Evolutionary conservation across 2,329 filamentous ascomycete species (phyloP).

Genomic region (Talaromyces sp.): DNA sequence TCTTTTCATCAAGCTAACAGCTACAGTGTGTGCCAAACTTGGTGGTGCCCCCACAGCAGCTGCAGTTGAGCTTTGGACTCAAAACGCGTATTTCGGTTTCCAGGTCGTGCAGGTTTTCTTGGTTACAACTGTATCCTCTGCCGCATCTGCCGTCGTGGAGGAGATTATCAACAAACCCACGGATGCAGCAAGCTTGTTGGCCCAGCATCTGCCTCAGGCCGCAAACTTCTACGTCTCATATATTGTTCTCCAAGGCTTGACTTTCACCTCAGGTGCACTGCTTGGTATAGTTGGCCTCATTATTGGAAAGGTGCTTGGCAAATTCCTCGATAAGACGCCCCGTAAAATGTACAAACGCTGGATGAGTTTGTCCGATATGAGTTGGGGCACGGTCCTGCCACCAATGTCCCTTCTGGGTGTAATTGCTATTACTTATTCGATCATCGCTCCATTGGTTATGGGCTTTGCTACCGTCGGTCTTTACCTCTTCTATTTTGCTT

Average conservation of each 20-base stretch:
- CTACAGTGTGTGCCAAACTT: conserved; percentile 65
- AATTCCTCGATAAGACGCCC: conserved; percentile 69
- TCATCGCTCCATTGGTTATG: conserved; percentile 79
- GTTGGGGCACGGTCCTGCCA: conserved; percentile 79
- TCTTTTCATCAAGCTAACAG: background rate
- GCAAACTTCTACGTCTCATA: conserved; percentile 96
- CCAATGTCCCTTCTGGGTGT: conserved; percentile 76
- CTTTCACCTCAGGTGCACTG: conserved; percentile 67
- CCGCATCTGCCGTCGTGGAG: conserved; percentile 65
- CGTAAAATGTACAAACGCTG: conserved; percentile 75
- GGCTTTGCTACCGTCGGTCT: conserved; percentile 76
- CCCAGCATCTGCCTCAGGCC: conserved; percentile 69
- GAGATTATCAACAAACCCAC: conserved; percentile 60
- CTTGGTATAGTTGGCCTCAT: conserved; percentile 70
- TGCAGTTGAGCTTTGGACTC: conserved; percentile 78
- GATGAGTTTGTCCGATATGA: conserved; percentile 65
- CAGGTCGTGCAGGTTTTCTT: conserved; percentile 83
- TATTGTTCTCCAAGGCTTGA: conserved; percentile 86
- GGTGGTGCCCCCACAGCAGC: conserved; percentile 75
- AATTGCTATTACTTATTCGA: conserved; percentile 78
- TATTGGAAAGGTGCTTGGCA: conserved; percentile 68
- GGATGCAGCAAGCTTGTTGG: conserved; percentile 59
- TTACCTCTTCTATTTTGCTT: conserved; percentile 76
- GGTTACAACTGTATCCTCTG: conserved; percentile 74
- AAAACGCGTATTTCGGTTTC: conserved; percentile 76